Percentiles rank a stretch among this genome's conserved stretches.
Conservation (phyloP, 2,329 filamentous ascomycete genomes). For the Graphilbum sp. region DNA sequence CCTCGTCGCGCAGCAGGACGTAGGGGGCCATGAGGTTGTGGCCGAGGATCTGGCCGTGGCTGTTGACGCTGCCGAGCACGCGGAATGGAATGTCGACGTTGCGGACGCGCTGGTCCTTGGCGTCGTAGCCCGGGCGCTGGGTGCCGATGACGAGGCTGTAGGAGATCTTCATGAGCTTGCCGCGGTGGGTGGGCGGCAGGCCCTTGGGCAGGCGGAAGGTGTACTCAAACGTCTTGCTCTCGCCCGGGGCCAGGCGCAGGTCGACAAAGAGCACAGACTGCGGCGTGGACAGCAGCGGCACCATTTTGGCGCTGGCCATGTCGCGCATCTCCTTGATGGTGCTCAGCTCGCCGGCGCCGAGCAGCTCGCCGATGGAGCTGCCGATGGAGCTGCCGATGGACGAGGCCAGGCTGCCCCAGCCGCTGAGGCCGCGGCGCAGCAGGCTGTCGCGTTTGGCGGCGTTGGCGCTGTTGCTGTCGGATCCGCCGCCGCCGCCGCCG, state of each 20-base stretch:
- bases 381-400: constrained; percentile 51
- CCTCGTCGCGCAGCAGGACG: constrained; percentile 72
- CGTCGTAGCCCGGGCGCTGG: constrained; percentile 57
- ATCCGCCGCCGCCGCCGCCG: background rate
- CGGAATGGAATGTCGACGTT: constrained; percentile 89
- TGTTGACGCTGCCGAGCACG: constrained; percentile 83
- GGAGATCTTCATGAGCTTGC: constrained; percentile 83
- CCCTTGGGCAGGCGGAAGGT: constrained; percentile 73
- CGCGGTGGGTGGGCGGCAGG: constrained; percentile 78
- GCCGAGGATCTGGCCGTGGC: constrained; percentile 71
- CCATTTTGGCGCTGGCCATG: constrained; percentile 66
- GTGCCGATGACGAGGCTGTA: constrained; percentile 88
- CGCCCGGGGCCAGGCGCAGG: constrained; percentile 68
- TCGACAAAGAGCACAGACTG: constrained; percentile 96
- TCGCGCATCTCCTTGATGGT: constrained; percentile 93
- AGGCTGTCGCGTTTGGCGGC: constrained; percentile 54
- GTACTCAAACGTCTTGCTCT: constrained; percentile 79
- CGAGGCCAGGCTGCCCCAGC: constrained; percentile 59
- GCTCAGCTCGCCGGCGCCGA: constrained; percentile 77
- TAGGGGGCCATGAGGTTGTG: constrained; percentile 94
- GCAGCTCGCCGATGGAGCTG: constrained; percentile 70
- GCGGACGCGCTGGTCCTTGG: constrained; percentile 66
- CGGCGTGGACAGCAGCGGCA: constrained; percentile 84
- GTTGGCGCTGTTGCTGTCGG: background rate
- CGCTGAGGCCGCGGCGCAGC: constrained; percentile 45